Base-by-base conservation (phyloP, 768 basidiomycete genomes). In the Dendrothele bispora region DNA sequence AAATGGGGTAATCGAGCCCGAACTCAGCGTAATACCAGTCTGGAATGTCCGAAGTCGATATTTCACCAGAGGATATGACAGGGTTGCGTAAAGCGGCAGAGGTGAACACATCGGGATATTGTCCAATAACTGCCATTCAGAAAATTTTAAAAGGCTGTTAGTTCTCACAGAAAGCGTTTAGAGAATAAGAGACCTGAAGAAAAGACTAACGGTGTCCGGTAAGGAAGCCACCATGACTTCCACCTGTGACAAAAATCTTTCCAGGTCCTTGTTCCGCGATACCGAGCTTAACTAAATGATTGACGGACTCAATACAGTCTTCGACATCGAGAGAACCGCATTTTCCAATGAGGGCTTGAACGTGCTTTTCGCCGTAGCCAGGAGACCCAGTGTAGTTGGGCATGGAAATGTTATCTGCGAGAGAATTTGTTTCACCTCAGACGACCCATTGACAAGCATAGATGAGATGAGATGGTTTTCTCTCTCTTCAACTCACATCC, bases 141-240 rank as follows among this genome's bases (percentile, higher is more conserved):
- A 39, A 45, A 35, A 39, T 17, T 15, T 15, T 28, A 46, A 22
- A 1, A 14, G 14, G 40, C 20, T 41, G 7, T 35, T 15, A 20
- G 2, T 14, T 25, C 34, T 46, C n/a, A 22, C 17, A 22, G 11
- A 12, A n/a, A 32, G 22, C n/a, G n/a, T n/a, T n/a, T n/a, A n/a
- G n/a, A n/a, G n/a, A n/a, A n/a, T n/a, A n/a, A n/a, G n/a, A n/a
- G n/a, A n/a, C n/a, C n/a, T 15, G 15, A 14, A 6, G 25, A 50
- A 17, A 45, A 20, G 18, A 68, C 82, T 53, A 55, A 84, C 82
- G 64, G 55, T 85, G 83, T 0, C 72, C 76, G 1, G 74, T 52
- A 12, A 86, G 66, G 59, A 84, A 88, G 2, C 86, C 86, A 0
- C 86, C 86, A 50, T 90, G 88, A 38, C 80, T 84, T 32, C 86